A percentile compares a stretch with the other conserved stretches of the same genome.
Conservation (phyloP, 441 rosid species). For the Populus trichocarpa region DNA sequence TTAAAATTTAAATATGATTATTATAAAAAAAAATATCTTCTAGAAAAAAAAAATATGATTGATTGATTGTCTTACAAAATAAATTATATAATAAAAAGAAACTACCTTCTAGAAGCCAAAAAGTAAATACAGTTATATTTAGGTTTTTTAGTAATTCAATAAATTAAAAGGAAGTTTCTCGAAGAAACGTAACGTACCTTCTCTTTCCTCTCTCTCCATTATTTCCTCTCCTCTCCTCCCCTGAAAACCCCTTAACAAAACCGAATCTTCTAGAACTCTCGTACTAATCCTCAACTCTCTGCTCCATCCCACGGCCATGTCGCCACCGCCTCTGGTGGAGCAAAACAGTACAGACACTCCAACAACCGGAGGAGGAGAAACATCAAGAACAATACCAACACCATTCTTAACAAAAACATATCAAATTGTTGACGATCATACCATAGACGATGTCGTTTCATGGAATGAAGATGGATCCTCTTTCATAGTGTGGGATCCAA, state of each 20-base stretch:
- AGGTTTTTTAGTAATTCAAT: background rate
- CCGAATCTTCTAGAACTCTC: constrained; percentile 36
- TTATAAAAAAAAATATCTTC: no score
- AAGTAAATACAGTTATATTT: background rate
- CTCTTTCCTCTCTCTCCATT: constrained; percentile 22
- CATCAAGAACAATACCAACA: constrained; percentile 75
- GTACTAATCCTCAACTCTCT: constrained; percentile 2
- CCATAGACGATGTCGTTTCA: constrained; percentile 69
- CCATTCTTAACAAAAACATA: constrained; percentile 86
- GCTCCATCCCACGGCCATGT: constrained; percentile 9
- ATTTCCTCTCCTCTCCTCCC: background rate
- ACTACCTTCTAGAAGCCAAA: background rate
- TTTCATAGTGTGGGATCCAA: constrained; percentile 84
- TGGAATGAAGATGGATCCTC: constrained; percentile 89
- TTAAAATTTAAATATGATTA: background rate
- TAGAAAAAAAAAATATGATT: background rate
- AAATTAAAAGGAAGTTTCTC: constrained; percentile 46
- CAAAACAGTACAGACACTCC: constrained; percentile 36
- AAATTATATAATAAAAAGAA: no score
- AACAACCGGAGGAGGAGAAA: constrained; percentile 29
- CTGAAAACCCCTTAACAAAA: background rate
- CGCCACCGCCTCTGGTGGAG: constrained; percentile 46
- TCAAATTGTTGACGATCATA: constrained; percentile 73
- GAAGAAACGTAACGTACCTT: constrained; percentile 28
- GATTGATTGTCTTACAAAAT: no score